Evolutionary conservation across 2,329 filamentous ascomycete species (phyloP), one percentile per base, ranked within the genome.

Genomic region (Didymosphaeria variabile): DNA sequence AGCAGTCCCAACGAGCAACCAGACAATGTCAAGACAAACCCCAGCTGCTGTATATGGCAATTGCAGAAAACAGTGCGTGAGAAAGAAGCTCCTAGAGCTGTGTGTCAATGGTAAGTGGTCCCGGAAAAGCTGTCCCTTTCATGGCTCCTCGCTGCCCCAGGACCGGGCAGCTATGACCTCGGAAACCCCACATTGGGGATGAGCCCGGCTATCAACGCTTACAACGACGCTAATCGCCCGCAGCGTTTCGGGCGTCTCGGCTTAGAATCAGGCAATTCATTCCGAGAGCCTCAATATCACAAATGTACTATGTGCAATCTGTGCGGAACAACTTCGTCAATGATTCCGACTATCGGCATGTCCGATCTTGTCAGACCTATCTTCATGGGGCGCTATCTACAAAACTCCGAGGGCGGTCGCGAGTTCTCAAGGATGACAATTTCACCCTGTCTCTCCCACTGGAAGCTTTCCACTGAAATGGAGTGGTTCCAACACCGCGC

Each of bases 41-140:
- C 21, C 31, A 34, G 40, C 53, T 57, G 23, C 46, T 31, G 31
- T 26, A n/a, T 44, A 10, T 15, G 34, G 42, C 31, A 29, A 40
- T 51, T 45, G 50, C 19, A 42, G 47, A 55, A 19, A 8, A 19
- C 26, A 53, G 17, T 45, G 8, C 1, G 36, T 17, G 29, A 7
- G 26, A 17, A 42, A 32, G 13, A 53, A 42, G 45, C 31, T 46
- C 44, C 10, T 29, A 52, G 36, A 19, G 53, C 52, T 36, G 36
- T 6, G 59, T 54, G 49, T 36, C 54, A 31, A 34, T 23, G 53
- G 15, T 19, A 29, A 40, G 23, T 57, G 21, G 44, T 40, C 17
- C 52, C 60, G 52, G 60, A 52, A 59, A 62, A 59, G 42, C 42
- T 55, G 53, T 38, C 44, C 53, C 57, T 57, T 57, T 61, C 55